Evolutionary conservation across 1,284 basidiomycete genomes (phyloP).

Genomic region (Rhodotorula sp.): DNA sequence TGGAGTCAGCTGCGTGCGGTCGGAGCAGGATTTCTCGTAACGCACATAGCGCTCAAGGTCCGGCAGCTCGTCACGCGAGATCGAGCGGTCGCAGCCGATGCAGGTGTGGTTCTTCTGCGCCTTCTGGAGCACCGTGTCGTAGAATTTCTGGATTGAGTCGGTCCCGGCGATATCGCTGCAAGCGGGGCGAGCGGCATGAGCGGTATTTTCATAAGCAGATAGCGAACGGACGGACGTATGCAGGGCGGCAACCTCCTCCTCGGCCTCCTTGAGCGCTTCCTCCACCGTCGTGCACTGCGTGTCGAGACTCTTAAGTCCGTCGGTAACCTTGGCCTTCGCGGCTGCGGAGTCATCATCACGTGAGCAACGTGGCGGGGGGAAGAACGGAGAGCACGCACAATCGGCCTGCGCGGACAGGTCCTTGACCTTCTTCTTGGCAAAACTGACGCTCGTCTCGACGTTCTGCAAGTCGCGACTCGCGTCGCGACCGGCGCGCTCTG

Average conservation of each 20-base stretch:
- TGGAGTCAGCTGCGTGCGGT: not conserved
- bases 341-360: not conserved
- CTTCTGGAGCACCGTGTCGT: conserved; percentile 63
- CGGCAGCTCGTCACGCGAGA: conserved; percentile 63
- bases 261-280: conserved; percentile 31
- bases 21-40: no score
- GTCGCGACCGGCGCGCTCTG: conserved; percentile 29
- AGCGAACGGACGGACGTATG: not conserved
- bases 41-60: conserved; percentile 50
- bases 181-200: not conserved
- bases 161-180: conserved; percentile 49
- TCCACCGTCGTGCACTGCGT: conserved; percentile 27
- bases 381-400: conserved; percentile 1
- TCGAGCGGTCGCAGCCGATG: conserved; percentile 70
- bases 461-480: conserved; percentile 27
- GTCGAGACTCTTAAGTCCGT: conserved; percentile 14
- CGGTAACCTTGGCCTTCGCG: conserved; percentile 13
- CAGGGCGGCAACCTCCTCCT: conserved; percentile 10
- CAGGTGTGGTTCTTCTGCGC: conserved; percentile 71
- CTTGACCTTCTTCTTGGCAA: conserved; percentile 35
- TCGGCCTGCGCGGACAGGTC: conserved; percentile 14
- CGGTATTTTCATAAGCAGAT: no score
- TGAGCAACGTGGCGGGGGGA: not conserved
- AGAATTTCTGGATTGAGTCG: conserved; percentile 57
- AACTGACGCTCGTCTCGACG: conserved; percentile 30